Conservation (phyloP, 108 stramenopile genomes). For the Epithemia pelagica region DNA sequence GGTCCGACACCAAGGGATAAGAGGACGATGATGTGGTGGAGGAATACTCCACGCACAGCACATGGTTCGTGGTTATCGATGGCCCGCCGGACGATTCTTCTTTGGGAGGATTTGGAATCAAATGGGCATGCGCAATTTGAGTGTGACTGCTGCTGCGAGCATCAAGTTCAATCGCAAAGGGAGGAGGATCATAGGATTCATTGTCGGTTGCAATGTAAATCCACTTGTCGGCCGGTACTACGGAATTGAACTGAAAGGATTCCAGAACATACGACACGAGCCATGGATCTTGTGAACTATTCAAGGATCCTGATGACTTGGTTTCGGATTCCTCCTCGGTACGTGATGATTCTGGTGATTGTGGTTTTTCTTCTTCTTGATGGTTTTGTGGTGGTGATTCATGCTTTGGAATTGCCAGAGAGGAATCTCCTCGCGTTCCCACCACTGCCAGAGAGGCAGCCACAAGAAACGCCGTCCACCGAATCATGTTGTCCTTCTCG, state of each 20-base stretch:
- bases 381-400: too few relatives aligned
- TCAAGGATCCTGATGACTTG: too few relatives aligned
- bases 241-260: background rate
- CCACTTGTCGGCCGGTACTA: background rate
- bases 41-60: background rate
- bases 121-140: background rate
- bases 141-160: background rate
- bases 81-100: background rate
- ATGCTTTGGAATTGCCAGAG: too few relatives aligned
- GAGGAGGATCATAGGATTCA: background rate
- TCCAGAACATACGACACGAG: background rate
- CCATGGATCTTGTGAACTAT: too few relatives aligned
- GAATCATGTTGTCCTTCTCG: too few relatives aligned
- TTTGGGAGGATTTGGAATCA: background rate
- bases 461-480: too few relatives aligned
- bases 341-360: too few relatives aligned
- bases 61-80: too few relatives aligned
- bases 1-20: background rate
- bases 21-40: background rate
- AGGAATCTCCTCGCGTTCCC: too few relatives aligned
- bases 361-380: too few relatives aligned
- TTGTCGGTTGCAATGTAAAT: background rate
- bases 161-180: background rate
- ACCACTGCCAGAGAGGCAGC: too few relatives aligned
- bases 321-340: too few relatives aligned